phyloP scores from a whole-genome alignment of 2,329 filamentous ascomycete species.

The Zymoseptoria passerinii region DNA sequence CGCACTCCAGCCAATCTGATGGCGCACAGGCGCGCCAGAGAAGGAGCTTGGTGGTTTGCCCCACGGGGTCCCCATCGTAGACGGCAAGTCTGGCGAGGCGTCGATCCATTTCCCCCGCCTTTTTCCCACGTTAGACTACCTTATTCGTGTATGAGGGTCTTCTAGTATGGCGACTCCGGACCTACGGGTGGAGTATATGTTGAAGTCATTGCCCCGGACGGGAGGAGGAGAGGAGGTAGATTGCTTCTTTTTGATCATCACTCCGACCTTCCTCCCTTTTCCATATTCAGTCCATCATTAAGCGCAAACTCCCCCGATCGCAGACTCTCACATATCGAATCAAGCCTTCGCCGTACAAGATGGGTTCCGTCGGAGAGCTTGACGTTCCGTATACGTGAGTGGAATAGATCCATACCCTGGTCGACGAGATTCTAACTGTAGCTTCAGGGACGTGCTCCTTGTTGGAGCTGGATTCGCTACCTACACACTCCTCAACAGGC shows the following conservation, averaged over 20 bases:
- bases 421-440: not conserved
- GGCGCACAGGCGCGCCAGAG: not conserved
- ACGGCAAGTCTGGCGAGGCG: too few species aligned
- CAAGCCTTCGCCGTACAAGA: slow-evolving; percentile 15
- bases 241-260: not conserved
- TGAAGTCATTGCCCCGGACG: not conserved
- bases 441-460: slow-evolving; percentile 5
- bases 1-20: not conserved
- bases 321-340: slow-evolving; percentile 8
- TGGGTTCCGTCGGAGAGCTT: slow-evolving; percentile 21
- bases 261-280: not conserved
- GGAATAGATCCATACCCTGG: not conserved
- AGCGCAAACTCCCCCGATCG: slow-evolving; percentile 8
- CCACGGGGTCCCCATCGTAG: not conserved
- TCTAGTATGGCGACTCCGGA: not conserved
- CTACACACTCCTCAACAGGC: slow-evolving; percentile 22
- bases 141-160: not conserved
- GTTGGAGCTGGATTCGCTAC: slow-evolving; percentile 18
- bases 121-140: not conserved
- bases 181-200: not conserved
- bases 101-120: not conserved
- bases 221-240: not conserved
- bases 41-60: not conserved
- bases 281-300: slow-evolving; percentile 6
- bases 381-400: slow-evolving; percentile 17